Evolutionary conservation across 2,329 filamentous ascomycete species (phyloP), one percentile per base, ranked within the genome.

Genomic region (Hymenoscyphus occultus): DNA sequence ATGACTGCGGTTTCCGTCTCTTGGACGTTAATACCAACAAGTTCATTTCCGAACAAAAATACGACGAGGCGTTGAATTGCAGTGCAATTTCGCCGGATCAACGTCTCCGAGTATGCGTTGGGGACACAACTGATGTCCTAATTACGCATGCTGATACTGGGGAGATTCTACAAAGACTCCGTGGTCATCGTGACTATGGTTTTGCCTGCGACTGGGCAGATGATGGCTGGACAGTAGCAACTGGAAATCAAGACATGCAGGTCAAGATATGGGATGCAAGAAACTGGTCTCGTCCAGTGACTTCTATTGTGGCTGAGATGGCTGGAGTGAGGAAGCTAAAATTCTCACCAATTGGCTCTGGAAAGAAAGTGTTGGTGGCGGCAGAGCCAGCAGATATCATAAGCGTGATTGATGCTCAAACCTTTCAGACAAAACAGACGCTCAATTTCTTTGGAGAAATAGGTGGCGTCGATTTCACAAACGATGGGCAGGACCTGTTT

Each of bases 171-270:
- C 81, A 88, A 69, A 77, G 79, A 32, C 82, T 93, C 1, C 76
- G 79, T 3, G 87, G 88, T 1, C 90, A 92, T 72, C 80, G 80
- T 14, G 90, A 93, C 72, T 90, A 83, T 70, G 89, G 87, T 1
- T 94, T 93, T 72, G 86, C 90, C 1, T 92, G 89, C 72, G 90
- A 89, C 69, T 94, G 91, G 91, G 88, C 90, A 19, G 86, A 90
- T 62, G 88, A 93, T 73, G 90, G 90, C 39, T 87, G 87, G 78
- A 89, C 87, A 13, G 83, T 93, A 22, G 91, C 91, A 13, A 93
- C 91, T 0, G 90, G 88, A 28, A 89, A 89, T 67, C 90, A 94
- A 76, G 91, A 94, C 75, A 88, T 84, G 74, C 83, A 82, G 35
- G 82, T 93, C 69, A 86, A 87, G 68, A 86, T 94, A 59, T 93